Percentiles rank a stretch among this genome's conserved stretches.
phyloP scores from a whole-genome alignment of 2,329 filamentous ascomycete species.

The Cephalotrichum gorgonifer region DNA sequence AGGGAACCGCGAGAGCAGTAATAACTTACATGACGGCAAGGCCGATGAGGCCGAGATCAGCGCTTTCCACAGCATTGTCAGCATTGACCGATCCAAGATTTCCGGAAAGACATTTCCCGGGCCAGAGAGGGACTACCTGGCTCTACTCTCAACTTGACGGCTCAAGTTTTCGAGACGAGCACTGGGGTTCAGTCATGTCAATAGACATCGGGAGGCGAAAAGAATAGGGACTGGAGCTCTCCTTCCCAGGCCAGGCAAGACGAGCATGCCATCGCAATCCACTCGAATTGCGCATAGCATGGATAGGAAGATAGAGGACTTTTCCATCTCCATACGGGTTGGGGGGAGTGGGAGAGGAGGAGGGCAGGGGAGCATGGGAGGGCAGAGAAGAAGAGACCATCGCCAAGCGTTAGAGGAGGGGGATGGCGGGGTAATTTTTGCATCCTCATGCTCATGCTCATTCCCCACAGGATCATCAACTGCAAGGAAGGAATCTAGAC shows the following conservation, averaged over 20 bases:
- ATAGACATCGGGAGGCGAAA: neutral
- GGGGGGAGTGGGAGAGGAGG: too few relatives aligned
- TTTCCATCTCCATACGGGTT: too few relatives aligned
- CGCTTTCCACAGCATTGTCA: constrained; percentile 53
- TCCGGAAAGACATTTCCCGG: constrained; percentile 11
- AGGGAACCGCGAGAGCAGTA: neutral
- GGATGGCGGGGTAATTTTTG: constrained; percentile 14
- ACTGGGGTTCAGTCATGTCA: constrained; percentile 29
- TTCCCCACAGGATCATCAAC: neutral
- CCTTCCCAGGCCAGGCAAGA: neutral
- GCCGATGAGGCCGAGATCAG: constrained; percentile 88
- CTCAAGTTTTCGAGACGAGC: constrained; percentile 66
- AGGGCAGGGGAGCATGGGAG: too few relatives aligned
- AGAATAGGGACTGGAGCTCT: neutral
- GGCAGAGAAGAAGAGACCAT: too few relatives aligned
- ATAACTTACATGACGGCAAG: constrained; percentile 77
- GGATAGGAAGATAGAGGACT: neutral
- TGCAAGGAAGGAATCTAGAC: constrained; percentile 21
- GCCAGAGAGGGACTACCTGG: constrained; percentile 7
- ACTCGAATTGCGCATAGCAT: neutral
- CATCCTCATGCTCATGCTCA: neutral
- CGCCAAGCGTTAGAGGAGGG: constrained; percentile 22
- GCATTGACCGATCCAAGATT: constrained; percentile 25
- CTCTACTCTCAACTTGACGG: constrained; percentile 29
- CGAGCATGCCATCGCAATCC: neutral